Evolutionary conservation across 1,139 yeast genomes (phyloP), one percentile per base, ranked within the genome.

Genomic region (Yamadazyma blattariae): DNA sequence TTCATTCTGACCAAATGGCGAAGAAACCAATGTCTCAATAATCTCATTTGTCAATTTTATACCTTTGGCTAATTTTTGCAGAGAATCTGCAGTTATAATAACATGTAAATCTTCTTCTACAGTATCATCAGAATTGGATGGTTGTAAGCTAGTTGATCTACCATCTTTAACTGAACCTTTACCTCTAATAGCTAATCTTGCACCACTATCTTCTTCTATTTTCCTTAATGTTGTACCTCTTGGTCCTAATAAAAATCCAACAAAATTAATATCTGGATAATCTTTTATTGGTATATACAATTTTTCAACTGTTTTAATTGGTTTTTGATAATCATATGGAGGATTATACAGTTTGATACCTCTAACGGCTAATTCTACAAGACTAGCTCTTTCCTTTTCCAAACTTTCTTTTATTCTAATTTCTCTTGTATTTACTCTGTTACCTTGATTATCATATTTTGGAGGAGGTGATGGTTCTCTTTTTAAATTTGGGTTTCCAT

Each of bases 161-260:
- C 97, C 97, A 53, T 88, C 96, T 53, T 92, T 92, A 15, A 89
- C 95, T 0, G 97, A 89, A 0, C 99, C 99, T 49, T 84, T 81
- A 25, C 97, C 97, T 50, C 97, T 69, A 27, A 90, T 84, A 2
- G 90, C 94, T 42, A 90, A 81, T 42, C 74, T 75, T 16, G 97
- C 96, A 1, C 95, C 95, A 33, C 94, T 81, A 34, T 82, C 79
- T 32, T 79, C 82, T 54, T 90, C 96, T 60, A 94, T 64, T 48
- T 79, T 79, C 42, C 87, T 77, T 48, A 90, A 63, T 0, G 97
- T 92, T 49, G 85, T 83, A 15, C 97, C 99, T 67, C 99, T 81
- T 22, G 99, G 98, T 0, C 99, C 99, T 37, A 94, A 63, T 25
- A 94, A 65, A 36, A 86, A 71, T 0, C 99, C 99, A 36, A 92